A percentile compares a stretch with the other conserved stretches of the same genome.
These are phyloP conservation scores for Suillus fuscotomentosus DNA, from an alignment of 768 basidiomycete genomes.

Conservation along the genomic window DNA sequence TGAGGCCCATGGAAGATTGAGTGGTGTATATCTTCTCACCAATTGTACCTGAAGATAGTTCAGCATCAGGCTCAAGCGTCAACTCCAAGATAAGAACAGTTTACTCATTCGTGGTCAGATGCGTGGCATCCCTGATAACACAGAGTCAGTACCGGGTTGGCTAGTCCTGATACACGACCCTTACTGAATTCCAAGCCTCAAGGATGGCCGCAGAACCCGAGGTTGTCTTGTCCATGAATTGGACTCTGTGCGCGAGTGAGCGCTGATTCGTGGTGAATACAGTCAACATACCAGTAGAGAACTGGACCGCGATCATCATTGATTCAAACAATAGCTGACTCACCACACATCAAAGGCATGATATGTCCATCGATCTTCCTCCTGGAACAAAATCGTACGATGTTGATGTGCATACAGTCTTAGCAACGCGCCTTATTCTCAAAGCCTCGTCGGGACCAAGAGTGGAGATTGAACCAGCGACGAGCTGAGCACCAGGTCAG, in stretches of 20 bases:
- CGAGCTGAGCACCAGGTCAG: conserved; percentile 58
- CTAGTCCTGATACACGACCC: conserved; percentile 7
- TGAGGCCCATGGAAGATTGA: neutral
- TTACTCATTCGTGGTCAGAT: conserved; percentile 63
- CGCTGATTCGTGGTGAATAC: neutral
- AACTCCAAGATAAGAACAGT: conserved; percentile 10
- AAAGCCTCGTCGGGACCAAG: conserved; percentile 49
- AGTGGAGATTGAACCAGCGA: conserved; percentile 36
- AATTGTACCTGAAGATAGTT: neutral
- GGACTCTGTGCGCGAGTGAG: conserved; percentile 41
- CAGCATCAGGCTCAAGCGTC: neutral
- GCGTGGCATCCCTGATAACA: conserved; percentile 44
- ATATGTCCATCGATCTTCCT: conserved; percentile 63
- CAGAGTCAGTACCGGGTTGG: neutral
- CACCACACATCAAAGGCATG: conserved; percentile 62
- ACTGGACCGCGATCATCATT: conserved; percentile 27
- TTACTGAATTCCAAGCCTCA: conserved; percentile 61
- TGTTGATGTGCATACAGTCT: neutral
- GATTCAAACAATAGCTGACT: conserved; percentile 22
- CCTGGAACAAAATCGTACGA: conserved; percentile 16
- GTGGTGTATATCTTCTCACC: neutral
- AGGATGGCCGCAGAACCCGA: conserved; percentile 61
- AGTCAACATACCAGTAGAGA: conserved; percentile 43
- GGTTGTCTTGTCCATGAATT: conserved; percentile 72
- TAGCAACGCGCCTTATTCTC: conserved; percentile 41